Percentiles rank a stretch among this genome's conserved stretches.
Evolutionary conservation across 2,329 filamentous ascomycete genomes (phyloP).

Genomic region (Penicillium aurantiogriseum): DNA sequence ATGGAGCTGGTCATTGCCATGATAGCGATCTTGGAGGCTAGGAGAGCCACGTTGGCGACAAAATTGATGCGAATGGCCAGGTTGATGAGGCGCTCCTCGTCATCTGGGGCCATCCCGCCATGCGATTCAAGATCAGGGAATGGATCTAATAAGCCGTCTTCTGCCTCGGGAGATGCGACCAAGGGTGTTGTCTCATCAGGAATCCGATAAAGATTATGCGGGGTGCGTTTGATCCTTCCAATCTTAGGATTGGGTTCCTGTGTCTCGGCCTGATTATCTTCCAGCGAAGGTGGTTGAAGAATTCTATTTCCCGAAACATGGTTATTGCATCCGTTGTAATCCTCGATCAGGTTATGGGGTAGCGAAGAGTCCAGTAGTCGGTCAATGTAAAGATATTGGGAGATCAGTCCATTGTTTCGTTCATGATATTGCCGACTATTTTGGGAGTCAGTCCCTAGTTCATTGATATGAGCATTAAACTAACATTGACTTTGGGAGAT

Average conservation of each 20-base stretch:
- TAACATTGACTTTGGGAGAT: constrained; percentile 69
- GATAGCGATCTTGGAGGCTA: constrained; percentile 74
- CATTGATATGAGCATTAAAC: constrained; percentile 17
- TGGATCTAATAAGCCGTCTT: constrained; percentile 48
- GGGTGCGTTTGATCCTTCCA: constrained; percentile 66
- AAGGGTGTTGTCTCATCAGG: constrained; percentile 38
- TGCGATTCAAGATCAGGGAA: constrained; percentile 48
- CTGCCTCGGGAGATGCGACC: constrained; percentile 54
- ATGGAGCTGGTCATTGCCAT: constrained; percentile 71
- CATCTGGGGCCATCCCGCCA: constrained; percentile 56
- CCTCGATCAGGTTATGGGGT: constrained; percentile 87
- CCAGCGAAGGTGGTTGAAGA: constrained; percentile 47
- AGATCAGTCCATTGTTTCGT: constrained; percentile 81
- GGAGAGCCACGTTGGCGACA: constrained; percentile 70
- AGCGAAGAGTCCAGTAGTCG: constrained; percentile 84
- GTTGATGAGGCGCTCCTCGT: constrained; percentile 72
- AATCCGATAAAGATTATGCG: constrained; percentile 79
- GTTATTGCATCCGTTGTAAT: constrained; percentile 56
- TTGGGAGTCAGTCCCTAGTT: background rate
- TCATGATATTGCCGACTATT: constrained; percentile 77
- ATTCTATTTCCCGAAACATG: background rate
- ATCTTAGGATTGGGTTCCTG: constrained; percentile 44
- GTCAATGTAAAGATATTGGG: constrained; percentile 93
- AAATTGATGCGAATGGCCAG: constrained; percentile 86
- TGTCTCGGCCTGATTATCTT: constrained; percentile 46